Evolutionary conservation across 208 protist genomes (phyloP).

Genomic region (Wallacemonas sp.): DNA sequence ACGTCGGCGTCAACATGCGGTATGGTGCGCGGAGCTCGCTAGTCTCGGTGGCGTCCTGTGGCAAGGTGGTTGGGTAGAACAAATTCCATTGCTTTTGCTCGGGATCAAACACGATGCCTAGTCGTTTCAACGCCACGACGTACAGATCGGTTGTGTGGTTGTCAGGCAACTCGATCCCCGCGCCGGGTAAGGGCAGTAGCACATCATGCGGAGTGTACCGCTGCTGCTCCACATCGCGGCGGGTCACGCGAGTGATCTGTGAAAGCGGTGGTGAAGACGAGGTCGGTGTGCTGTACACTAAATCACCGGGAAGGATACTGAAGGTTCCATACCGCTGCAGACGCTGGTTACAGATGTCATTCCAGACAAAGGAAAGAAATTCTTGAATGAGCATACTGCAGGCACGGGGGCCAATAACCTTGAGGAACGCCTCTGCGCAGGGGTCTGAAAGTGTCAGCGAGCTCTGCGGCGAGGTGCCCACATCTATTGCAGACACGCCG

Average conservation of each 20-base stretch:
- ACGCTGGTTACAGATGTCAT: conserved; percentile 85
- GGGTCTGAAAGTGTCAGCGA: conserved; percentile 32
- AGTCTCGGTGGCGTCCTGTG: not conserved
- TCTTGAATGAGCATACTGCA: conserved; percentile 81
- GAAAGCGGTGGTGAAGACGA: conserved; percentile 15
- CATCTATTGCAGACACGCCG: not conserved
- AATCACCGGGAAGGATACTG: conserved; percentile 76
- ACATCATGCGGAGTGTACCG: conserved; percentile 65
- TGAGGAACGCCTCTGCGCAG: conserved; percentile 80
- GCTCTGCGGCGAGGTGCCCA: not conserved
- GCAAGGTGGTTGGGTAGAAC: conserved; percentile 38
- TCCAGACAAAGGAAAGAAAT: conserved; percentile 88
- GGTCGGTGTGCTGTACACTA: conserved; percentile 41
- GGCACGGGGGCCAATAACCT: conserved; percentile 65
- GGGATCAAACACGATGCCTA: conserved; percentile 76
- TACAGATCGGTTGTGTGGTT: conserved; percentile 88
- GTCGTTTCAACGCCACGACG: conserved; percentile 73
- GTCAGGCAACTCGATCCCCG: conserved; percentile 64
- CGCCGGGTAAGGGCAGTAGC: conserved; percentile 76
- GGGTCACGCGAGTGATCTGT: conserved; percentile 26
- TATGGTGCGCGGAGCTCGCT: conserved; percentile 33
- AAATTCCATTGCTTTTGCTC: conserved; percentile 78
- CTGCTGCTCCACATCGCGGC: conserved; percentile 53
- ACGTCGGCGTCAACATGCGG: conserved; percentile 55
- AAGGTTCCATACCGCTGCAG: conserved; percentile 85